Evolutionary conservation across 164 flowering plant species (phyloP).

Genomic region (Liquidambar formosana): DNA sequence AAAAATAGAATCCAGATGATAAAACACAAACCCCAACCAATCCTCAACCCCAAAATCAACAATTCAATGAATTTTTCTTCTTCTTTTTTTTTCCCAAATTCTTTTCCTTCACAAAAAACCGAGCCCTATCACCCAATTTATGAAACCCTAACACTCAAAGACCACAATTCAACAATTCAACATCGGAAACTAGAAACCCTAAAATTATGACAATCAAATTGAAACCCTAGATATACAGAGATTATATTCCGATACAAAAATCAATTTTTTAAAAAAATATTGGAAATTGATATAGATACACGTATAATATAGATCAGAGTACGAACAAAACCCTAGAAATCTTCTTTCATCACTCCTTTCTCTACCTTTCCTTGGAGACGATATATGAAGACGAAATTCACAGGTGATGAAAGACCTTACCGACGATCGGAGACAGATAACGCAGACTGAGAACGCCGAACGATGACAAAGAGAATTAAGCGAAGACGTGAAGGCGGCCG

Average conservation of each 20-base stretch:
- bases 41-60: conserved; percentile 1
- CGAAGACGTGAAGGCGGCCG: no score
- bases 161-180: no score
- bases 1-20: conserved; percentile 4
- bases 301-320: not conserved
- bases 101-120: no score
- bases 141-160: no score
- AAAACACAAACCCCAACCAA: not conserved
- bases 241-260: not conserved
- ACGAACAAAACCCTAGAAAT: conserved; percentile 18
- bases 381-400: not conserved
- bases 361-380: not conserved
- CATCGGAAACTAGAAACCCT: no score
- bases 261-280: not conserved
- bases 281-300: conserved; percentile 4
- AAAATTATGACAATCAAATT: not conserved
- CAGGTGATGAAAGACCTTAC: conserved; percentile 26
- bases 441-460: not conserved
- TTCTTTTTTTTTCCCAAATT: no score
- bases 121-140: no score
- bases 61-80: no score
- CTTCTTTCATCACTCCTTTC: not conserved
- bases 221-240: not conserved
- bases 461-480: not conserved
- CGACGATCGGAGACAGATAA: conserved; percentile 1